These are phyloP conservation scores for Cladorrhinum sp. DNA, from an alignment of 2,329 filamentous ascomycete genomes.

Conservation along the genomic window DNA sequence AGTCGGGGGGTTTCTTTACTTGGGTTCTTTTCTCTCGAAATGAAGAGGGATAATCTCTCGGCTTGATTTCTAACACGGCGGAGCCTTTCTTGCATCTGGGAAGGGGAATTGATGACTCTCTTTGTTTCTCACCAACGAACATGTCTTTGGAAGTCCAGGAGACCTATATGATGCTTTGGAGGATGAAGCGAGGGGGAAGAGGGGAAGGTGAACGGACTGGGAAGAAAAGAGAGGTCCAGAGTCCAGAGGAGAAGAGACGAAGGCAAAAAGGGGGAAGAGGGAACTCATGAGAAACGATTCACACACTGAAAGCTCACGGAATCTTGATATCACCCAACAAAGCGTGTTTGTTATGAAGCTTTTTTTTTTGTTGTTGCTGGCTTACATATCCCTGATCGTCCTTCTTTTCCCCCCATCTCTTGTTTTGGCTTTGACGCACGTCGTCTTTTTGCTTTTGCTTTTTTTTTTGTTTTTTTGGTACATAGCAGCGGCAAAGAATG, in stretches of 20 bases:
- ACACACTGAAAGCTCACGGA: not conserved
- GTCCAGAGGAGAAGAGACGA: no score
- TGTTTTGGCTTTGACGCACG: no score
- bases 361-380: not conserved
- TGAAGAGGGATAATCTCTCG: not conserved
- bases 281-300: not conserved
- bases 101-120: not conserved
- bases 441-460: no score
- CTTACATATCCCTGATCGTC: not conserved
- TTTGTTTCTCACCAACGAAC: not conserved
- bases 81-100: not conserved
- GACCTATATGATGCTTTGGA: not conserved
- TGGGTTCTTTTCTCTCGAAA: not conserved
- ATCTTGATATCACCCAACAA: not conserved
- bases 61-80: not conserved
- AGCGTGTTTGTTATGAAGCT: not conserved
- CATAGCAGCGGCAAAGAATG: no score
- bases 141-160: not conserved
- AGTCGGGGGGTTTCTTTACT: not conserved
- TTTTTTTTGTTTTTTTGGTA: no score
- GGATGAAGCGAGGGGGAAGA: not conserved
- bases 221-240: no score
- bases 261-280: no score
- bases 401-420: no score
- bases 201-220: no score